phyloP scores from a whole-genome alignment of 2,329 filamentous ascomycete species.

The Venturia asperata region DNA sequence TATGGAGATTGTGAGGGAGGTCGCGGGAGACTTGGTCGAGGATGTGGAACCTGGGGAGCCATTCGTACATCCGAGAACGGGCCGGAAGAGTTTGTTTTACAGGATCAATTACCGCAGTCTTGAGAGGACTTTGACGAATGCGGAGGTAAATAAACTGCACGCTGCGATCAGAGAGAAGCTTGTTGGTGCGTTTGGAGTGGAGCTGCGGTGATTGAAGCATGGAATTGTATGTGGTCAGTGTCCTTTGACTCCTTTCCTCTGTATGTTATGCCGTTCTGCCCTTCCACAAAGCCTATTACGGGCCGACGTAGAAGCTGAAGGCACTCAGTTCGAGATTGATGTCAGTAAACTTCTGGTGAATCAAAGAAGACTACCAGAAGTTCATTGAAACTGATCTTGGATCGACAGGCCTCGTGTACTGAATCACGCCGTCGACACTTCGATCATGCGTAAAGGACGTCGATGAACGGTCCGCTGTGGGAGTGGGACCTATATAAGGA shows the following conservation, averaged over 20 bases:
- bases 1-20: conserved; percentile 85
- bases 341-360: too few species aligned
- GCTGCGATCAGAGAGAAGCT: conserved; percentile 57
- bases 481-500: too few species aligned
- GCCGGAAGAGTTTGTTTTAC: conserved; percentile 80
- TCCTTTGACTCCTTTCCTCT: not conserved
- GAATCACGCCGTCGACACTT: too few species aligned
- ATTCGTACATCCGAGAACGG: conserved; percentile 81
- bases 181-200: conserved; percentile 66
- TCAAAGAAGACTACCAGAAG: too few species aligned
- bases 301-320: too few species aligned
- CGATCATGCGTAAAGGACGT: too few species aligned
- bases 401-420: too few species aligned
- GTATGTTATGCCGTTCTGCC: not conserved
- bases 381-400: too few species aligned
- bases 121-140: conserved; percentile 80
- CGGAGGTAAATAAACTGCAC: conserved; percentile 72
- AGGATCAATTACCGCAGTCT: conserved; percentile 88
- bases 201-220: conserved; percentile 52
- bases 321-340: too few species aligned
- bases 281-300: too few species aligned
- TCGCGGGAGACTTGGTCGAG: conserved; percentile 78
- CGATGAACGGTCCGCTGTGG: too few species aligned
- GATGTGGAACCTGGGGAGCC: conserved; percentile 79
- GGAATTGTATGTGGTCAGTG: not conserved